A percentile compares a stretch with the other conserved stretches of the same genome.
phyloP scores from a whole-genome alignment of 2,329 filamentous ascomycete genomes.

The Talaromyces sp. region DNA sequence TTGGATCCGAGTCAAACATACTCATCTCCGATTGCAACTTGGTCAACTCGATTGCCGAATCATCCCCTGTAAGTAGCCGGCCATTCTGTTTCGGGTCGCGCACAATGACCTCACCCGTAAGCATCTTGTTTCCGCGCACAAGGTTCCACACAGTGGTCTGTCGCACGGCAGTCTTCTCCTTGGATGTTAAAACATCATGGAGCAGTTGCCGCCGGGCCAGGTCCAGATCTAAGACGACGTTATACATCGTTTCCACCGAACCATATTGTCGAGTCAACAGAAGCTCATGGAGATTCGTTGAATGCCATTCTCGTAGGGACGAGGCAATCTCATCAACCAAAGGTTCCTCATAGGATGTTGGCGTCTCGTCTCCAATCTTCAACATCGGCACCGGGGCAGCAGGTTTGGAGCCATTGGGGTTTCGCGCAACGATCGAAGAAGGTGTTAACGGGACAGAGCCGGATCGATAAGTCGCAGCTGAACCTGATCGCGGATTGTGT shows the following conservation, averaged over 20 bases:
- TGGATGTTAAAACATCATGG: conserved; percentile 85
- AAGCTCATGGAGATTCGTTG: conserved; percentile 89
- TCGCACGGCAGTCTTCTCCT: conserved; percentile 75
- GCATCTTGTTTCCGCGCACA: conserved; percentile 88
- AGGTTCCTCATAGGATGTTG: conserved; percentile 82
- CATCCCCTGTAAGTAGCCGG: conserved; percentile 81
- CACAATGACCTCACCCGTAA: conserved; percentile 91
- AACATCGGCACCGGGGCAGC: conserved; percentile 93
- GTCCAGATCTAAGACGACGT: conserved; percentile 77
- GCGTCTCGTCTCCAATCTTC: conserved; percentile 95
- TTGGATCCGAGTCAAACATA: conserved; percentile 77
- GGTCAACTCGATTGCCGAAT: conserved; percentile 87
- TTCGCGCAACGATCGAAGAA: conserved; percentile 44
- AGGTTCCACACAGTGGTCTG: conserved; percentile 95
- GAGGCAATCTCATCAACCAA: conserved; percentile 97
- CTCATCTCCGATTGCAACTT: conserved; percentile 95
- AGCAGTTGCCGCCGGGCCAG: conserved; percentile 82
- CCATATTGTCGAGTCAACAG: conserved; percentile 78
- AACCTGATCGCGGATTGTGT: conserved; percentile 26
- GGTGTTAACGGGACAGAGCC: conserved; percentile 36
- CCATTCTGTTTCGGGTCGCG: conserved; percentile 80
- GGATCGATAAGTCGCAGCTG: conserved; percentile 28
- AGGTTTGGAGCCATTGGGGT: conserved; percentile 65
- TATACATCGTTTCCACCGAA: conserved; percentile 74
- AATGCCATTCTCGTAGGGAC: conserved; percentile 96